Conservation (phyloP, 768 basidiomycete genomes). For the Auricularia sp. region DNA sequence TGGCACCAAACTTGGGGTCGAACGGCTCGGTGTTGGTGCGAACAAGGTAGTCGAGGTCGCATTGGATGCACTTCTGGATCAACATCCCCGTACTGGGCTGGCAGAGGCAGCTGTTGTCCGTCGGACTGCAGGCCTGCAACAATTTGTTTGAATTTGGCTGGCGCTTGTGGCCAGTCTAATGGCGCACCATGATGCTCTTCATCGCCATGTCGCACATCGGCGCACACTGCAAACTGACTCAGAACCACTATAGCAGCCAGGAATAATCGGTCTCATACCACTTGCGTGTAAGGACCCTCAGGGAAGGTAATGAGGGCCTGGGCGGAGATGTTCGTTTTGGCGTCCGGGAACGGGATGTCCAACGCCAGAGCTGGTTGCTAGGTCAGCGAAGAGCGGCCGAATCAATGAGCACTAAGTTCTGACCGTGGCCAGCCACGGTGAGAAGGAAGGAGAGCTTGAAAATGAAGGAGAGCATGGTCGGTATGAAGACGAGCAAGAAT, state of each 20-base stretch:
- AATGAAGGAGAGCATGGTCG: constrained; percentile 9
- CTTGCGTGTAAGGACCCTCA: constrained; percentile 19
- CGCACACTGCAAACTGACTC: constrained; percentile 24
- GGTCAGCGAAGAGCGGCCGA: not conserved
- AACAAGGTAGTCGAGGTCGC: constrained; percentile 53
- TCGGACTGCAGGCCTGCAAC: constrained; percentile 34
- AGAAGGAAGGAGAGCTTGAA: constrained; percentile 28
- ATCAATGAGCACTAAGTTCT: not conserved
- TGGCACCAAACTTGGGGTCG: constrained; percentile 51
- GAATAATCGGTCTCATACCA: constrained; percentile 16
- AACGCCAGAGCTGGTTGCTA: constrained; percentile 32
- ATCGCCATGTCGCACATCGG: constrained; percentile 22
- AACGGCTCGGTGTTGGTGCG: constrained; percentile 35
- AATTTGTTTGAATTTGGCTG: too few relatives aligned
- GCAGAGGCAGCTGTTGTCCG: constrained; percentile 48
- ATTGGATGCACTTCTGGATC: constrained; percentile 52
- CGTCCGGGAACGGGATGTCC: constrained; percentile 35
- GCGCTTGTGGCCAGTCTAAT: not conserved
- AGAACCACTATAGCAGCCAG: not conserved
- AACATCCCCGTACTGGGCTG: constrained; percentile 27
- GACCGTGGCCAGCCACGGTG: constrained; percentile 53
- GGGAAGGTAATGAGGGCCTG: constrained; percentile 36
- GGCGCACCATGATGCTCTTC: not conserved
- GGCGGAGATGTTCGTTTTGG: constrained; percentile 28
- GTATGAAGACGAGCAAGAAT: constrained; percentile 16